phyloP scores from a whole-genome alignment of 495 filamentous ascomycete genomes.

The Xylaria acuta region DNA sequence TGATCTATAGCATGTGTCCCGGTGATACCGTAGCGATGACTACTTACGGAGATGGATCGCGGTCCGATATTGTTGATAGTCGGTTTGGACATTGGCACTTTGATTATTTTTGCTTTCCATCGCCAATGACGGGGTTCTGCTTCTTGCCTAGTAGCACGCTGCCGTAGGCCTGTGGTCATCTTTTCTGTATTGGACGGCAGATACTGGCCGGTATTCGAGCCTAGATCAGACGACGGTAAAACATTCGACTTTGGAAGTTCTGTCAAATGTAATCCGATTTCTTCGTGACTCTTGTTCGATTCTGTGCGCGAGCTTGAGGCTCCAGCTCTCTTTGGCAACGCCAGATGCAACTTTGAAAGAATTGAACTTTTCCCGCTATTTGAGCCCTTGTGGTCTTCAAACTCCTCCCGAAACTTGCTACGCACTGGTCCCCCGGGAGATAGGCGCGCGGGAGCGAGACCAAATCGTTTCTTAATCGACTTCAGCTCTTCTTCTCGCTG shows the following conservation, averaged over 20 bases:
- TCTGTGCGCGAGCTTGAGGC: conserved; percentile 25
- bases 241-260: not conserved
- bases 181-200: not conserved
- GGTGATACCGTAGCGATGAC: not conserved
- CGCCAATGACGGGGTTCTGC: conserved; percentile 1
- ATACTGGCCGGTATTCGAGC: not conserved
- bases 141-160: not conserved
- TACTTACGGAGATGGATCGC: not conserved
- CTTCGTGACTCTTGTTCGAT: conserved; percentile 30
- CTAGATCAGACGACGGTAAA: not conserved
- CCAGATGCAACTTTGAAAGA: conserved; percentile 43
- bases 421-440: conserved; percentile 36
- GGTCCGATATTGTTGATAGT: not conserved
- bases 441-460: conserved; percentile 37
- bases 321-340: conserved; percentile 37
- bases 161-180: not conserved
- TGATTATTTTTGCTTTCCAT: conserved; percentile 10
- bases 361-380: conserved; percentile 37
- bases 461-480: conserved; percentile 43
- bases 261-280: not conserved
- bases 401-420: conserved; percentile 45
- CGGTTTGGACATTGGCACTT: not conserved
- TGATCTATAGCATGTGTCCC: not conserved
- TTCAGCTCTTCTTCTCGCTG: conserved; percentile 38
- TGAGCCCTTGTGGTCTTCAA: conserved; percentile 29